These are phyloP conservation scores for Lachnellula cervina DNA, from an alignment of 2,329 filamentous ascomycete species.

Conservation along the genomic window DNA sequence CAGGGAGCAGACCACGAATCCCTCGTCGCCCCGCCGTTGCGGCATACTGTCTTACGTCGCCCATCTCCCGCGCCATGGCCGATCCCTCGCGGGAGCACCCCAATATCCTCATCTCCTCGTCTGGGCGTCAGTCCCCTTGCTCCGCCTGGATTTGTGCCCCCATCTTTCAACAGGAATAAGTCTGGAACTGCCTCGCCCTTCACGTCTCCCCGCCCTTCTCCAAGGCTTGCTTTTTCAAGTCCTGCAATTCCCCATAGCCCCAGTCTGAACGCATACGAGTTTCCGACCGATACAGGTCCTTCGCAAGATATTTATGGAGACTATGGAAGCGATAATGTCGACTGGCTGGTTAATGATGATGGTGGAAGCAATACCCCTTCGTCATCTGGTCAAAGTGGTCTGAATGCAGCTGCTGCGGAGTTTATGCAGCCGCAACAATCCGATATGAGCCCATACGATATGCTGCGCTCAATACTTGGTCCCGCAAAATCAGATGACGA, in stretches of 20 bases:
- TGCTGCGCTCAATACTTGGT: conserved; percentile 89
- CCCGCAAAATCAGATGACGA: conserved; percentile 89
- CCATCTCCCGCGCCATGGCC: conserved; percentile 94
- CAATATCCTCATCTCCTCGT: conserved; percentile 76
- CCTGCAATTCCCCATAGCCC: conserved; percentile 92
- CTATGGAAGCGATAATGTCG: conserved; percentile 88
- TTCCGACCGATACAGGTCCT: conserved; percentile 74
- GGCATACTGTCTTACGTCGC: conserved; percentile 83
- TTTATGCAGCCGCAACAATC: conserved; percentile 63
- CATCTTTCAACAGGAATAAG: conserved; percentile 70
- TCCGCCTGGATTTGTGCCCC: conserved; percentile 76
- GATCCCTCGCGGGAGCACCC: conserved; percentile 64
- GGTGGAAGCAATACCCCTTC: conserved; percentile 77
- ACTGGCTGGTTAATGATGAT: conserved; percentile 91
- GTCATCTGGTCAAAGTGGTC: conserved; percentile 59
- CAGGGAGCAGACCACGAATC: conserved; percentile 59
- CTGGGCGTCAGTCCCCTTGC: conserved; percentile 77
- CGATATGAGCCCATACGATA: conserved; percentile 98
- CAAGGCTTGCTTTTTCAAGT: conserved; percentile 81
- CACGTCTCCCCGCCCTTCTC: conserved; percentile 87
- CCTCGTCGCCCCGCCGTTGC: conserved; percentile 78
- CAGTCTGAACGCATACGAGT: conserved; percentile 90
- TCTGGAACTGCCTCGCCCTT: conserved; percentile 84
- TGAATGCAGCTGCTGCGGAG: conserved; percentile 78
- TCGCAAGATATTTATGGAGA: conserved; percentile 85